Percentiles rank a stretch among this genome's conserved stretches.
Evolutionary conservation across 2,329 filamentous ascomycete genomes (phyloP).

Genomic region (Lachnellula arida): DNA sequence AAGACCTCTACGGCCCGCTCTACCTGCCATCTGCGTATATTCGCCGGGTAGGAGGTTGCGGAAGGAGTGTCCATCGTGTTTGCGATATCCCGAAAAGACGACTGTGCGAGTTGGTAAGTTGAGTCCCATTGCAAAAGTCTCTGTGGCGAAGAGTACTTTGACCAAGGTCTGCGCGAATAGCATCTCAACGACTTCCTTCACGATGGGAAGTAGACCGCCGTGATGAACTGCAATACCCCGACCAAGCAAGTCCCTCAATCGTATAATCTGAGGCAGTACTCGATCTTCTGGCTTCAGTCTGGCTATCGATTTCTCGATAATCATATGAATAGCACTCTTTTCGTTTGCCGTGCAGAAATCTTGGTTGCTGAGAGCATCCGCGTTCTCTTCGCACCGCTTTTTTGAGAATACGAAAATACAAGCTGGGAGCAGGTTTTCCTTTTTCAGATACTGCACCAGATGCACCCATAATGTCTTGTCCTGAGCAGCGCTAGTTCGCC

Average conservation of each 20-base stretch:
- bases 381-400: conserved; percentile 95
- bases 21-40: conserved; percentile 97
- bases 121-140: conserved; percentile 97
- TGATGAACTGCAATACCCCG: conserved; percentile 95
- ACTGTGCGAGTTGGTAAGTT: conserved; percentile 95
- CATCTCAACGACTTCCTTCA: conserved; percentile 97
- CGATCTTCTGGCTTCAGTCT: conserved; percentile 88
- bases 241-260: conserved; percentile 77
- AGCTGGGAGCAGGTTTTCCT: conserved; percentile 79
- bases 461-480: conserved; percentile 97
- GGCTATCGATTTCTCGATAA: conserved; percentile 90
- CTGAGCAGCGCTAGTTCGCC: conserved; percentile 83
- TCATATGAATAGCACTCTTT: conserved; percentile 97
- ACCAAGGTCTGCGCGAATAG: conserved; percentile 92
- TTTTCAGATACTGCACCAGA: conserved; percentile 84
- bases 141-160: conserved; percentile 94
- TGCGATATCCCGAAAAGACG: conserved; percentile 94
- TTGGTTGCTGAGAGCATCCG: conserved; percentile 88
- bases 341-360: conserved; percentile 91
- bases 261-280: conserved; percentile 83
- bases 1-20: conserved; percentile 86
- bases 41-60: conserved; percentile 88
- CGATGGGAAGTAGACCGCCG: conserved; percentile 87
- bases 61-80: conserved; percentile 91
- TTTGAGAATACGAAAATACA: conserved; percentile 99